These are phyloP conservation scores for Claviceps arundinis DNA, from an alignment of 2,329 filamentous ascomycete genomes.

Conservation along the genomic window DNA sequence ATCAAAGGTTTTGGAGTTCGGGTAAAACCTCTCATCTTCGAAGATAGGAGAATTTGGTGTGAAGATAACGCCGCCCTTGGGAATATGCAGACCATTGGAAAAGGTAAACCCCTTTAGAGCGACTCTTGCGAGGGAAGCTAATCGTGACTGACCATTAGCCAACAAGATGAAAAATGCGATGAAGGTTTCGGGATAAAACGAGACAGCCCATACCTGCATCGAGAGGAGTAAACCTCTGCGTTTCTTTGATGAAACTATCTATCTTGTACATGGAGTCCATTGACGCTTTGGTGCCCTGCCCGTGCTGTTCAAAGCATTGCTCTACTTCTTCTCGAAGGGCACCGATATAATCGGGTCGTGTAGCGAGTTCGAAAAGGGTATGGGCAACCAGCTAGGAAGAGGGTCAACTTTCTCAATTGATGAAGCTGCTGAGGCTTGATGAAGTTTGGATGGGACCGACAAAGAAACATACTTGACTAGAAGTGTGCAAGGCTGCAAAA, in stretches of 20 bases:
- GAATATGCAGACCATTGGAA: conserved; percentile 8
- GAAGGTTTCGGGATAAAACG: no score
- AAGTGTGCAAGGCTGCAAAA: conserved; percentile 8
- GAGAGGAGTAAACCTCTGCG: conserved; percentile 8
- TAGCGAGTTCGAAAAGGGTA: conserved; percentile 8
- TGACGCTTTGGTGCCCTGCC: conserved; percentile 5
- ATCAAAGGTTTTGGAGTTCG: conserved; percentile 5
- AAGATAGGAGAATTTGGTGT: conserved; percentile 8
- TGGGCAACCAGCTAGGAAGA: not conserved
- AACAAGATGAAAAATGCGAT: no score
- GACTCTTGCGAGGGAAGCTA: conserved; percentile 7
- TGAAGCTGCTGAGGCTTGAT: not conserved
- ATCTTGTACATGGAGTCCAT: conserved; percentile 7
- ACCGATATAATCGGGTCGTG: conserved; percentile 5
- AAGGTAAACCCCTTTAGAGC: conserved; percentile 7
- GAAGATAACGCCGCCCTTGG: conserved; percentile 6
- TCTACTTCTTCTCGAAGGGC: conserved; percentile 6
- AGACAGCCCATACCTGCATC: conserved; percentile 4
- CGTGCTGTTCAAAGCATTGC: conserved; percentile 5
- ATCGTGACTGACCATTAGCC: not conserved
- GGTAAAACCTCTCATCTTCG: conserved; percentile 6
- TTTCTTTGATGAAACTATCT: conserved; percentile 11
- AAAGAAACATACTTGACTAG: conserved; percentile 6
- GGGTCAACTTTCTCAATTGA: not conserved
- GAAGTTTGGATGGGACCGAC: no score